These are phyloP conservation scores for Pecoramyces ruminantium DNA, from an alignment of 192 early-diverging fungal species.

Conservation along the genomic window DNA sequence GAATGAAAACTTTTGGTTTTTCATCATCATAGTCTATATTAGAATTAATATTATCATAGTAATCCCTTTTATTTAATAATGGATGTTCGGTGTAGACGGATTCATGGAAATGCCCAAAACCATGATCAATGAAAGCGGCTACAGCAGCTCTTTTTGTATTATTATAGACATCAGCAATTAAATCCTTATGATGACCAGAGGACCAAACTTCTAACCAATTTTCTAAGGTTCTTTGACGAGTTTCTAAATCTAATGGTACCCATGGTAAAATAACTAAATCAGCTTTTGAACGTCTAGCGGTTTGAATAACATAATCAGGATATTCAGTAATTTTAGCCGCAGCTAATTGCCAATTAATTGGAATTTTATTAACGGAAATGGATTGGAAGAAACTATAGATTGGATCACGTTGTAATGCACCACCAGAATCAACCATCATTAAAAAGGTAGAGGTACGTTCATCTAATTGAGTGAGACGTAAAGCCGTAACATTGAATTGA, in stretches of 20 bases:
- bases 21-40: not conserved
- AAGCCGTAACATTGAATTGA: not conserved
- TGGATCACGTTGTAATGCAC: not conserved
- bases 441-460: not conserved
- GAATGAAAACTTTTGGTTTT: not conserved
- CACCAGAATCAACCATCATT: not conserved
- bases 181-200: not conserved
- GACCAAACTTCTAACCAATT: not conserved
- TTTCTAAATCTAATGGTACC: not conserved
- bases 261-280: not conserved
- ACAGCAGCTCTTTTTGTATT: not conserved
- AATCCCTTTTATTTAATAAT: not conserved
- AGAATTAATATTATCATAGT: not conserved
- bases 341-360: not conserved
- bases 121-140: not conserved
- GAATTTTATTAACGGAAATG: not conserved
- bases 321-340: not conserved
- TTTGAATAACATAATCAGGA: not conserved
- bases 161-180: not conserved
- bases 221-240: not conserved
- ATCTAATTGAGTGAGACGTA: not conserved
- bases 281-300: not conserved
- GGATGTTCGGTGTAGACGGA: not conserved
- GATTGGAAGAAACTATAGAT: not conserved
- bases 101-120: not conserved